Percentiles rank a stretch among this genome's conserved stretches.
Evolutionary conservation across 2,329 filamentous ascomycete species (phyloP).

Genomic region (Clathrospora elynae): DNA sequence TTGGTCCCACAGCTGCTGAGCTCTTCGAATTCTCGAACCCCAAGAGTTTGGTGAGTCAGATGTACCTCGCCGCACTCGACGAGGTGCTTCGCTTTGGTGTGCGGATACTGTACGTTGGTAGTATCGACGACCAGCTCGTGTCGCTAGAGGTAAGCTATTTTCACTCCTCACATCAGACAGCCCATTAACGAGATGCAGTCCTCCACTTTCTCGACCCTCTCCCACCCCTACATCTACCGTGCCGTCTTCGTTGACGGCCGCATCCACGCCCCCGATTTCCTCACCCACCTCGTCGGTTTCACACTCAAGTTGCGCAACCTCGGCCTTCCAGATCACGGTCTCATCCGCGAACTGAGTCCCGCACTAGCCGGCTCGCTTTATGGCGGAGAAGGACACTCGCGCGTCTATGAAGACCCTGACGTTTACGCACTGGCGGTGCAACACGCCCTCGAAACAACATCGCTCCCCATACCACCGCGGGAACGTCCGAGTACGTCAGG

Average conservation of each 20-base stretch:
- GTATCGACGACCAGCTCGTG: conserved; percentile 95
- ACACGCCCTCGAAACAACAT: conserved; percentile 56
- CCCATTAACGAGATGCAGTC: conserved; percentile 66
- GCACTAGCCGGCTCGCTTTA: conserved; percentile 91
- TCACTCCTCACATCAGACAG: background rate
- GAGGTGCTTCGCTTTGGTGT: conserved; percentile 78
- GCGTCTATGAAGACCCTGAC: conserved; percentile 85
- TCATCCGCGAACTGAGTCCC: conserved; percentile 85
- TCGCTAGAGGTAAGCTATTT: conserved; percentile 72
- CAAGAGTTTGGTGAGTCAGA: conserved; percentile 78
- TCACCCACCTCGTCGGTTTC: conserved; percentile 91
- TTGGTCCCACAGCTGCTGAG: conserved; percentile 90
- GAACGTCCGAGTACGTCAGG: conserved; percentile 29
- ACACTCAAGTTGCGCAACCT: conserved; percentile 92
- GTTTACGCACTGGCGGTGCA: conserved; percentile 71
- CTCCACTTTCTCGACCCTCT: conserved; percentile 81
- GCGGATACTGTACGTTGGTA: conserved; percentile 85
- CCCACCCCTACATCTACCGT: conserved; percentile 90
- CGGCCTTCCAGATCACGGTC: conserved; percentile 87
- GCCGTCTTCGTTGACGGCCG: conserved; percentile 96
- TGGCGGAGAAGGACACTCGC: conserved; percentile 88
- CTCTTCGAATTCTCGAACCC: conserved; percentile 91
- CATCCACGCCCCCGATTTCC: conserved; percentile 89
- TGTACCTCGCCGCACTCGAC: conserved; percentile 77
- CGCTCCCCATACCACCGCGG: conserved; percentile 34